Conservation (phyloP, 2,329 filamentous ascomycete species). For the Arachnopeziza araneosa region DNA sequence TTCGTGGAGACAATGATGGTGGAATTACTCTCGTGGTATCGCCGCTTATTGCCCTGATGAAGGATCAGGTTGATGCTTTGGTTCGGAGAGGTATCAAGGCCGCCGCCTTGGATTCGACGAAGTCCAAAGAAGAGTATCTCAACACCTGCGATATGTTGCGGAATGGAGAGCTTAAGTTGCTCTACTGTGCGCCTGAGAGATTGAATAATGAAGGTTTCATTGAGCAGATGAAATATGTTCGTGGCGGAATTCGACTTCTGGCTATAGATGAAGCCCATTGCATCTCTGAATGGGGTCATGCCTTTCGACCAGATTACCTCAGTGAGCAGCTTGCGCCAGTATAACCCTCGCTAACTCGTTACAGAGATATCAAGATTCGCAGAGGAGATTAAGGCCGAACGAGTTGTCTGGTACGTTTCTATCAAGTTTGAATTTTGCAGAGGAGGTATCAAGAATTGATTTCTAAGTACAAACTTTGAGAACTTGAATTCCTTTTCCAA, state of each 20-base stretch:
- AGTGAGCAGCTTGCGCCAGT: constrained; percentile 28
- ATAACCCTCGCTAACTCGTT: constrained; percentile 1
- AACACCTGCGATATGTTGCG: constrained; percentile 40
- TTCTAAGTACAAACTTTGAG: too few species aligned
- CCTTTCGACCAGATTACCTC: constrained; percentile 46
- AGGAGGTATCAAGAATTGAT: too few species aligned
- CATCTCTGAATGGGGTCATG: constrained; percentile 51
- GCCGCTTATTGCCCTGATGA: constrained; percentile 53
- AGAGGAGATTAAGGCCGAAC: constrained; percentile 49
- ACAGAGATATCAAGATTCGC: constrained; percentile 47
- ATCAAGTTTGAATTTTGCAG: too few species aligned
- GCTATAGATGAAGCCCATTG: constrained; percentile 56
- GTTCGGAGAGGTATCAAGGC: constrained; percentile 44
- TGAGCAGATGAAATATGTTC: constrained; percentile 46
- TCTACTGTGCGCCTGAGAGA: constrained; percentile 55
- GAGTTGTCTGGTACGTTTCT: constrained; percentile 43
- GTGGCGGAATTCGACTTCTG: constrained; percentile 50
- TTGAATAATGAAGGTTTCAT: constrained; percentile 58
- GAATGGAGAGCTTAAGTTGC: constrained; percentile 43
- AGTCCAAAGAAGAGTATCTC: constrained; percentile 37
- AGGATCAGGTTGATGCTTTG: constrained; percentile 54
- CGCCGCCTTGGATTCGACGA: constrained; percentile 51
- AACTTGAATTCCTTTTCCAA: too few species aligned
- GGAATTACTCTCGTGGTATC: constrained; percentile 53
- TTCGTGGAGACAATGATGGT: constrained; percentile 14